Conservation (phyloP, 1,284 basidiomycete genomes). For the Polyporus tsugae region DNA sequence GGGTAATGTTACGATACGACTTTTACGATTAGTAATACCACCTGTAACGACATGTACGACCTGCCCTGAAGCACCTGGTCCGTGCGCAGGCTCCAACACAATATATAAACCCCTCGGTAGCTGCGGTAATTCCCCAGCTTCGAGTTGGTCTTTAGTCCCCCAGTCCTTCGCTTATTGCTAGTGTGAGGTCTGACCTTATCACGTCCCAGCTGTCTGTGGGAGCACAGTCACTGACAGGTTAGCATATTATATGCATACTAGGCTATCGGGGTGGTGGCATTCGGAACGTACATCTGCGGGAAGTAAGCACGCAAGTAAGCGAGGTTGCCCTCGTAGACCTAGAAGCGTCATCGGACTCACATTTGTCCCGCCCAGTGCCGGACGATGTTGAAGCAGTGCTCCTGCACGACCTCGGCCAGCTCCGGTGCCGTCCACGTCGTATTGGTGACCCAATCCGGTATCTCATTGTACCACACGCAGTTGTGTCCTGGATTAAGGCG, state of each 20-base stretch:
- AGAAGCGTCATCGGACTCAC: conserved; percentile 42
- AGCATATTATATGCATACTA: not conserved
- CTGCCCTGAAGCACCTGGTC: too few relatives aligned
- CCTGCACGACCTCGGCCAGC: conserved; percentile 53
- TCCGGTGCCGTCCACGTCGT: conserved; percentile 51
- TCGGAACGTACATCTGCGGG: conserved; percentile 2
- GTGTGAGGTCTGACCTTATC: too few relatives aligned
- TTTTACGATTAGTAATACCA: too few relatives aligned
- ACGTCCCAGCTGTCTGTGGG: conserved; percentile 45
- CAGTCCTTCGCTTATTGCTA: too few relatives aligned
- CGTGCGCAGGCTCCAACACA: too few relatives aligned
- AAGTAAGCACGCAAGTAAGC: not conserved
- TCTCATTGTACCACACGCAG: conserved; percentile 64
- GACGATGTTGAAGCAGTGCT: conserved; percentile 56
- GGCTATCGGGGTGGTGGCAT: not conserved
- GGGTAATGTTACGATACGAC: too few relatives aligned
- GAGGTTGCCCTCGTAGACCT: not conserved
- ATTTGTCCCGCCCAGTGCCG: conserved; percentile 58
- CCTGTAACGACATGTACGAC: too few relatives aligned
- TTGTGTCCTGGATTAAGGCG: conserved; percentile 47
- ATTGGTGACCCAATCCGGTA: conserved; percentile 57
- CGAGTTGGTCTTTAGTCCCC: too few relatives aligned
- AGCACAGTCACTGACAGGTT: not conserved
- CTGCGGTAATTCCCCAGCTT: too few relatives aligned
- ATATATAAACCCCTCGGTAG: too few relatives aligned